Evolutionary conservation across 2,329 filamentous ascomycete genomes (phyloP).

Genomic region (Nigrospora sphaerica): DNA sequence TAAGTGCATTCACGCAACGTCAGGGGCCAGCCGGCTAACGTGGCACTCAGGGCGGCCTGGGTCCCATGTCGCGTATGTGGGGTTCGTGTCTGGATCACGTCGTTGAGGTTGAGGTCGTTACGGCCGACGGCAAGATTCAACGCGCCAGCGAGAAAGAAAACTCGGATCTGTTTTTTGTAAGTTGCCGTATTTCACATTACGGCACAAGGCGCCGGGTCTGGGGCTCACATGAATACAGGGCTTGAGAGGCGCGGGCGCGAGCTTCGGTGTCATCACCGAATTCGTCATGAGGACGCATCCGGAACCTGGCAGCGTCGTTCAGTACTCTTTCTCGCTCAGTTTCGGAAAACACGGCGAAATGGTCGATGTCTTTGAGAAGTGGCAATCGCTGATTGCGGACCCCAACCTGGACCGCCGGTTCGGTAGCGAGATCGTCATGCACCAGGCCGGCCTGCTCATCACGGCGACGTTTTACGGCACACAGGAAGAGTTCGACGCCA

Average conservation of each 20-base stretch:
- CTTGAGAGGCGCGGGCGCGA: conserved; percentile 47
- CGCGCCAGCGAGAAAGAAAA: conserved; percentile 40
- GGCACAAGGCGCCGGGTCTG: too few species aligned
- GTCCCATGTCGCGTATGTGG: conserved; percentile 53
- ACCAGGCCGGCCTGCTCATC: conserved; percentile 46
- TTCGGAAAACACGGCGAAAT: conserved; percentile 40
- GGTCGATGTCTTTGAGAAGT: conserved; percentile 43
- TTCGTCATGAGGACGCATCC: conserved; percentile 50
- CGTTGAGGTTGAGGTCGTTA: conserved; percentile 47
- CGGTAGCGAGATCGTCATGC: conserved; percentile 46
- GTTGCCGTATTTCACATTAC: conserved; percentile 7
- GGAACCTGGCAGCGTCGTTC: conserved; percentile 46
- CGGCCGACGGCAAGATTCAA: conserved; percentile 44
- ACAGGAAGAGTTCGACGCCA: conserved; percentile 43
- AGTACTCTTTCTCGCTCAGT: conserved; percentile 50
- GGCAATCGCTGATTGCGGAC: conserved; percentile 51
- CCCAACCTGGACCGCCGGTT: conserved; percentile 51
- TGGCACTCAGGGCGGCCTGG: conserved; percentile 42
- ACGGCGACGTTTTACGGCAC: conserved; percentile 57
- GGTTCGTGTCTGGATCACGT: conserved; percentile 49
- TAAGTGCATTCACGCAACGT: conserved; percentile 19
- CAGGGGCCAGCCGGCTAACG: conserved; percentile 7
- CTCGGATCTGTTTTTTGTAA: conserved; percentile 46
- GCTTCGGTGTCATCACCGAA: conserved; percentile 50
- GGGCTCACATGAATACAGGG: conserved; percentile 23